These are phyloP conservation scores for Phytopythium chamaehyphon DNA, from an alignment of 352 stramenopile species.

Conservation along the genomic window DNA sequence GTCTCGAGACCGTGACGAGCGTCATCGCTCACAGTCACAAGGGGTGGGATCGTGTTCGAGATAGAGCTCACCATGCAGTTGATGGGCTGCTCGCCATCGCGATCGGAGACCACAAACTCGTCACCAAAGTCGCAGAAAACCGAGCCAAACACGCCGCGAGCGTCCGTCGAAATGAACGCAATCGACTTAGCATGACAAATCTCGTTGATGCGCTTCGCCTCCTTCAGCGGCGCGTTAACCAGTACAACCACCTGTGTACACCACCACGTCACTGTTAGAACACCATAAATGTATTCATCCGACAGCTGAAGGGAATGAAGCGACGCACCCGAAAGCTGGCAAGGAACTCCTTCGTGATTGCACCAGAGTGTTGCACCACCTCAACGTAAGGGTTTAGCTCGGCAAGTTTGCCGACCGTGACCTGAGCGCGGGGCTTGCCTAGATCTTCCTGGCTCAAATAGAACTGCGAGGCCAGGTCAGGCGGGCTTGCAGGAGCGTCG, in stretches of 20 bases:
- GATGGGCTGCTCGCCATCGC: conserved; percentile 91
- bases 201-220: conserved; percentile 73
- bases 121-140: conserved; percentile 98
- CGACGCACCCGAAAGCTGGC: conserved; percentile 65
- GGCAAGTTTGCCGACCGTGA: conserved; percentile 87
- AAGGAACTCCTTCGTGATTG: conserved; percentile 70
- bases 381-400: conserved; percentile 98
- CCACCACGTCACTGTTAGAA: background rate
- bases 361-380: conserved; percentile 59
- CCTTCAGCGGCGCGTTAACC: conserved; percentile 67
- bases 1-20: conserved; percentile 96
- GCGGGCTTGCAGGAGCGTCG: conserved; percentile 67
- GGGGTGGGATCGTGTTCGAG: conserved; percentile 63
- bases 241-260: conserved; percentile 75
- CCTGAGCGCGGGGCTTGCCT: conserved; percentile 77
- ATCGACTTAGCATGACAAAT: conserved; percentile 84
- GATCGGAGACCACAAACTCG: conserved; percentile 92
- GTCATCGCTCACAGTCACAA: conserved; percentile 98
- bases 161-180: conserved; percentile 92
- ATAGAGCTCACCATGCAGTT: conserved; percentile 94
- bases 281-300: background rate
- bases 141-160: conserved; percentile 92
- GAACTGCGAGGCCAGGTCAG: conserved; percentile 95
- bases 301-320: background rate
- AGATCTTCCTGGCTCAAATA: conserved; percentile 92